Evolutionary conservation across 495 filamentous ascomycete genomes (phyloP), one percentile per base, ranked within the genome.

Genomic region (Tuber calosporum): DNA sequence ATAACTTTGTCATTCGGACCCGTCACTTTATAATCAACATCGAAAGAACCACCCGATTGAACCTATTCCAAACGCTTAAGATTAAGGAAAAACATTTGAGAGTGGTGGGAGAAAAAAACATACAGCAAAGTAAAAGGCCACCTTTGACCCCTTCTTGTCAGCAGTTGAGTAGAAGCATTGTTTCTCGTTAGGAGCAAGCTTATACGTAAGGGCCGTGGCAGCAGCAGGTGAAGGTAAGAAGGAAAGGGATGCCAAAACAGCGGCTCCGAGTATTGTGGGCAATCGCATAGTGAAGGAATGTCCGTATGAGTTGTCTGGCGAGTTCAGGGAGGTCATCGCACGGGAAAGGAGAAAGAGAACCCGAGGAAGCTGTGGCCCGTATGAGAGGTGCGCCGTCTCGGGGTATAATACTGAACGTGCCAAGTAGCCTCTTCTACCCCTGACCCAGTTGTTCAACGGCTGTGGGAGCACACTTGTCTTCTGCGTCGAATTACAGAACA

Each of bases 91-190:
- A 36, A 71, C 67, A 66, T 42, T 6, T 34, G 70, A 34, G 36
- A n/a, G 22, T 36, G 15, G 22, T 34, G 43, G 72, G 73, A 26
- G 53, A 62, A 62, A 30, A 30, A 30, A 30, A 84, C 92, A 78
- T 84, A 99, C 95, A 70, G 96, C 96, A 83, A 98, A 99, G 84
- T 99, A 99, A 81, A 99, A 99, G 26, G 96, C 96, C 69, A 98
- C 86, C 87, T 98, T 98, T 72, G 90, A 88, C 78, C 91, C 91
- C 76, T 86, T 84, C 79, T 89, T 85, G 69, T 95, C 88, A 45
- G 93, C 90, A 72, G 87, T 84, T 45, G 91, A 87, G 85, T 90
- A 97, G 87, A 99, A 99, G 86, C 96, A 99, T 76, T 94, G 91
- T 83, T 91, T 91, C 86, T 98, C 96, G 84, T 97, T 92, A 66